Evolutionary conservation across 2,329 filamentous ascomycete genomes (phyloP), one percentile per base, ranked within the genome.

Genomic region (Pyrenophora graminea): DNA sequence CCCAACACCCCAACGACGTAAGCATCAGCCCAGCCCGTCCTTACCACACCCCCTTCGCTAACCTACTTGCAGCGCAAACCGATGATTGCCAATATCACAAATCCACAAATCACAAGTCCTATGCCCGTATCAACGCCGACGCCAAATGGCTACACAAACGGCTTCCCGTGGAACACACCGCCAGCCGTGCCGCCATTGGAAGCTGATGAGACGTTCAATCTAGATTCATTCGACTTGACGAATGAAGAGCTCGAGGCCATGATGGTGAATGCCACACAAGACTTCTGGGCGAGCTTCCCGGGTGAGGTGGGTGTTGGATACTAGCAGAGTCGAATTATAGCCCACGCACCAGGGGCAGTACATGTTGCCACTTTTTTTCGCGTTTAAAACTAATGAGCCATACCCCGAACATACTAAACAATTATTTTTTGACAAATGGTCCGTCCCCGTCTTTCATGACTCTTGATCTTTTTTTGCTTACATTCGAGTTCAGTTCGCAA

Each of bases 271-370:
- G 69, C 69, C 7, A 74, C 72, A 23, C 70, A 74, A 47, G 72
- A 74, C 6, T 74, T 74, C 33, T 74, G 72, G 71, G 70, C 63
- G 12, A 68, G 66, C 18, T 74, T 74, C 40, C 71, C 71, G 0
- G 71, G 72, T 4, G 71, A 74, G 43, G 72, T 74, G 5, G 71
- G 70, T 15, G 68, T 66, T 17, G 69, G 65, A 3, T 70, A 67
- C 49, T 23, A 51, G 42, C 34, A 41, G 25, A 5, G n/a, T 17
- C 33, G 6, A 30, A 4, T 9, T 9, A 4, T 10, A 12, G 27
- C 4, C 10, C 27, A 30, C 4, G 23, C 4, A 8, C 23, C 23
- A 25, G 19, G 19, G 19, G 9, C 27, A 30, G 27, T 30, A 9
- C 4, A 13, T 30, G 27, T 9, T 30, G 8, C 10, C 10, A 9